Evolutionary conservation across 2,329 filamentous ascomycete species (phyloP), one percentile per base, ranked within the genome.

Genomic region (Malbranchea zuffiana): DNA sequence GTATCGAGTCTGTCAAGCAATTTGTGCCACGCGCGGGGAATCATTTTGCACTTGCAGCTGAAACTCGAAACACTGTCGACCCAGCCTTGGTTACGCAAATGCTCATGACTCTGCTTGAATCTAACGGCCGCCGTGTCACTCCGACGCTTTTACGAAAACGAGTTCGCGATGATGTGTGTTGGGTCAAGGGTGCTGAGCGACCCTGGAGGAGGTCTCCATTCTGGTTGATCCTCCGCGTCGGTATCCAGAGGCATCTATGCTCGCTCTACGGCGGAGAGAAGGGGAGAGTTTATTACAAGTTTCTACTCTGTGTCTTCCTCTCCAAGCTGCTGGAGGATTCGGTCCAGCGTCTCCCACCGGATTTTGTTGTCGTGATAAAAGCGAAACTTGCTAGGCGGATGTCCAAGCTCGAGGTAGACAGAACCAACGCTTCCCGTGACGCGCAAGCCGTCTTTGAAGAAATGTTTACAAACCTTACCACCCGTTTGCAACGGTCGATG

Each of bases 171-270:
- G 75, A 80, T n/a, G 68, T 80, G 0, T 65, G 63, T 8, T 67
- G 72, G 50, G 49, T 56, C 1, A 50, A 66, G 1, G 54, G 52
- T 2, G 60, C 65, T 0, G 53, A 64, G 1, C 50, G 61, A 0
- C 77, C 77, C 0, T 83, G 78, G 78, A 63, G 78, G 12, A 61
- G 80, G 24, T 68, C 68, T 1, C 67, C 78, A 0, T 66, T 71
- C 34, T 83, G 76, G 70, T 66, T 83, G 0, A 57, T 75, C 0
- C 52, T 82, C 3, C 70, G 76, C 0, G 74, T 82, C 1, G 61
- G 66, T 0, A 47, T 73, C 1, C 67, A 75, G 32, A 65, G 75
- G 0, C 61, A 68, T 5, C 58, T 81, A 8, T 37, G 31, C 23
- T 32, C 27, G 5, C 15, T 13, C n/a, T 23, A 25, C 11, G 25